Evolutionary conservation across 2,329 filamentous ascomycete genomes (phyloP).

Genomic region (Ceratocystis lukuohia): DNA sequence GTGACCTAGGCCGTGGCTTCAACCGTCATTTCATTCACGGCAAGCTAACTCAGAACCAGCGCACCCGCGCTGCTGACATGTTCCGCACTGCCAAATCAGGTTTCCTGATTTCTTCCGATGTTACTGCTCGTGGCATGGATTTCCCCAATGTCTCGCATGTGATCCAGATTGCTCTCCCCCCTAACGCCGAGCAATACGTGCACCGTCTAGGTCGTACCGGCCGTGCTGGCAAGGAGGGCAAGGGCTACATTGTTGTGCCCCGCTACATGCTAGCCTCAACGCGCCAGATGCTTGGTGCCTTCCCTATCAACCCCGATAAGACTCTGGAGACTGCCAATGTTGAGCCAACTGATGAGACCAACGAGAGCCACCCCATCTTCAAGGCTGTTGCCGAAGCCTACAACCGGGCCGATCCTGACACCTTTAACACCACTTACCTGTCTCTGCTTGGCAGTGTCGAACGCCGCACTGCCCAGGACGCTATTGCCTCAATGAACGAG

Average conservation of each 20-base stretch:
- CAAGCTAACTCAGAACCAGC: slow-evolving; percentile 53
- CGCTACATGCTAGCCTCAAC: slow-evolving; percentile 38
- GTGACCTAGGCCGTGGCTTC: slow-evolving; percentile 32
- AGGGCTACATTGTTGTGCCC: slow-evolving; percentile 55
- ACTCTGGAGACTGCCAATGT: slow-evolving; percentile 35
- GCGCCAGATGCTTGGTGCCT: slow-evolving; percentile 38
- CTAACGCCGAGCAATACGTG: slow-evolving; percentile 57
- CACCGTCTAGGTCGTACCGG: slow-evolving; percentile 66
- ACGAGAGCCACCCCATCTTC: slow-evolving; percentile 27
- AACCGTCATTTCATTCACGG: slow-evolving; percentile 57
- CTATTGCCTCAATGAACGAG: slow-evolving; percentile 40
- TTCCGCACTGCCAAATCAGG: slow-evolving; percentile 55
- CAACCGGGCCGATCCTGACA: slow-evolving; percentile 26
- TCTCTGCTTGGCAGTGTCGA: slow-evolving; percentile 42
- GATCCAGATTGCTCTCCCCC: slow-evolving; percentile 55
- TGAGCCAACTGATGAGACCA: slow-evolving; percentile 13
- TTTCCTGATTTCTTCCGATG: slow-evolving; percentile 64
- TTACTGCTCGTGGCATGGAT: slow-evolving; percentile 72
- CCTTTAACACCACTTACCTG: slow-evolving; percentile 36
- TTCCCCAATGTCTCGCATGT: slow-evolving; percentile 71
- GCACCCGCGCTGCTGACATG: slow-evolving; percentile 55
- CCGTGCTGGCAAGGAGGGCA: slow-evolving; percentile 58
- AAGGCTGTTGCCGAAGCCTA: slow-evolving; percentile 26
- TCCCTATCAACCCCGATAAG: slow-evolving; percentile 46
- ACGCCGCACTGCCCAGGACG: slow-evolving; percentile 27